phyloP scores from a whole-genome alignment of 2,329 filamentous ascomycete species.

The Xylariomycetidae sp. region DNA sequence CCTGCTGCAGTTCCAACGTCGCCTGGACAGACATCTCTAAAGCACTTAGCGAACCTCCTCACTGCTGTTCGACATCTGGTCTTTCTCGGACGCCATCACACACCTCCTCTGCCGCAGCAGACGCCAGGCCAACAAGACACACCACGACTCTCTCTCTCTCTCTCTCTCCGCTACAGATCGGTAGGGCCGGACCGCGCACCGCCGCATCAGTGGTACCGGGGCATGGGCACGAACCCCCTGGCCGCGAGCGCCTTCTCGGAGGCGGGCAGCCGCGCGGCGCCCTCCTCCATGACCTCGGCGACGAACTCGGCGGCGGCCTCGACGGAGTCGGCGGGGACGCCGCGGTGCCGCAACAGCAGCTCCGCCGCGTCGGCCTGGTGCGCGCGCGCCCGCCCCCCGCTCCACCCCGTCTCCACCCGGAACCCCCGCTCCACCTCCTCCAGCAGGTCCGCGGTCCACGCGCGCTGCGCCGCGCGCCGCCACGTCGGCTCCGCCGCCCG shows the following conservation, averaged over 20 bases:
- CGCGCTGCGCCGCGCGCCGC: slow-evolving; percentile 5
- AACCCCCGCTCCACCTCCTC: background rate
- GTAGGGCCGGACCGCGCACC: too few relatives aligned
- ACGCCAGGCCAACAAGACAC: too few relatives aligned
- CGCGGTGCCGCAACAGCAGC: too few relatives aligned
- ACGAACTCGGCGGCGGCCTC: slow-evolving; percentile 12
- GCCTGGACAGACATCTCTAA: too few relatives aligned
- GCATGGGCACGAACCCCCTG: background rate
- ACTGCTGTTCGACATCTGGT: too few relatives aligned
- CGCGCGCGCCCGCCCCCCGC: slow-evolving; percentile 3
- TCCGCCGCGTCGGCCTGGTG: slow-evolving; percentile 1
- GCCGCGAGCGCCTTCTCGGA: background rate
- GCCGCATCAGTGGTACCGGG: background rate
- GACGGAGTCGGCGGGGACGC: slow-evolving; percentile 7
- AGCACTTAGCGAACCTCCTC: too few relatives aligned
- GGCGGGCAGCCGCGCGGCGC: slow-evolving; percentile 3
- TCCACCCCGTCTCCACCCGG: slow-evolving; percentile 3
- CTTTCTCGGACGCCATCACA: too few relatives aligned
- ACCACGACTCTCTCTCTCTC: too few relatives aligned
- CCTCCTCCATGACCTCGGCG: slow-evolving; percentile 9
- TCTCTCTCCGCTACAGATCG: too few relatives aligned
- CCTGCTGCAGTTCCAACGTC: too few relatives aligned
- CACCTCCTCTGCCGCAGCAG: too few relatives aligned
- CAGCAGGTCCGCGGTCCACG: slow-evolving; percentile 6
- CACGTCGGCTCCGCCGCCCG: slow-evolving; percentile 1